phyloP scores from a whole-genome alignment of 2,329 filamentous ascomycete genomes.

The Paecilomyces niveus region DNA sequence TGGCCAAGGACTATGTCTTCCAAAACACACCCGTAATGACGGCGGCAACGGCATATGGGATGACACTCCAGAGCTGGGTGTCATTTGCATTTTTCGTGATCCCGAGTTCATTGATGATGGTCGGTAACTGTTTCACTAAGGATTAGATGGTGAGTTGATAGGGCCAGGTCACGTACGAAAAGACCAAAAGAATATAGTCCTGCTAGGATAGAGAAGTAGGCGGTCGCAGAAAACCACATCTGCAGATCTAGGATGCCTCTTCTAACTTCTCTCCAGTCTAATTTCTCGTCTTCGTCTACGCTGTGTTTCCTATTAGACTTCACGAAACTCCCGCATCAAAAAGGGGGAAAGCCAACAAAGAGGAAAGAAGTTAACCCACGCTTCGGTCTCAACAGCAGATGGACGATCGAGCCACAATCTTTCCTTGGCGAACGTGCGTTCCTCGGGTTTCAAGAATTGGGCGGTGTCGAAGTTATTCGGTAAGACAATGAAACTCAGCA shows the following conservation, averaged over 20 bases:
- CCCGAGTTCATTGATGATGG: constrained; percentile 54
- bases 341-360: too few species aligned
- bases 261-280: constrained; percentile 55
- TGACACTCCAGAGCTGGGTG: constrained; percentile 57
- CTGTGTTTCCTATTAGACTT: constrained; percentile 9
- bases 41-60: constrained; percentile 56
- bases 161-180: constrained; percentile 42
- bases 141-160: background rate
- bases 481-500: constrained; percentile 46
- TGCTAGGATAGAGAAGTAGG: constrained; percentile 54
- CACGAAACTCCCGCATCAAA: background rate
- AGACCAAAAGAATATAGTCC: constrained; percentile 58
- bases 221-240: constrained; percentile 56
- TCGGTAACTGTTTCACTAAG: constrained; percentile 44
- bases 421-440: constrained; percentile 44
- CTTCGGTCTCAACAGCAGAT: constrained; percentile 7
- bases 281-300: constrained; percentile 36
- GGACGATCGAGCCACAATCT: constrained; percentile 38
- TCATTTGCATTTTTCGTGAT: constrained; percentile 50
- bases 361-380: background rate
- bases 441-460: constrained; percentile 46
- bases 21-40: constrained; percentile 41
- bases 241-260: constrained; percentile 56
- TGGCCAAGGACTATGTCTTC: too few species aligned
- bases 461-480: constrained; percentile 52